Conservation (phyloP, 495 filamentous ascomycete species). For the Talaromyces borbonicus region DNA sequence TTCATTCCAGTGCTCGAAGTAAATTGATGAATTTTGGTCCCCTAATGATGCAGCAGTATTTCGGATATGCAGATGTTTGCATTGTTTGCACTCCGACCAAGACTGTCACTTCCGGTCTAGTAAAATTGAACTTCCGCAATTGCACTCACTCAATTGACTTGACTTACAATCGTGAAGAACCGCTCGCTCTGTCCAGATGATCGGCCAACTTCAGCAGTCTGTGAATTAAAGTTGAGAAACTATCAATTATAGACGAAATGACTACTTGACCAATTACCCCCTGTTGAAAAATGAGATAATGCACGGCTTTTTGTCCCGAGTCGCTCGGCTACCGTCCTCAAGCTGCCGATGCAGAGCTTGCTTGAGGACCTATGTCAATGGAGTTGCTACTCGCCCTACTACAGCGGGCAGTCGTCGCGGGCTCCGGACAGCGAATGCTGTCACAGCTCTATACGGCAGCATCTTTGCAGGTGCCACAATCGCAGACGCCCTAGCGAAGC, state of each 20-base stretch:
- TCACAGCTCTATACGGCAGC: slow-evolving; percentile 61
- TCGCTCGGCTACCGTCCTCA: slow-evolving; percentile 46
- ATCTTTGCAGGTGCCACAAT: slow-evolving; percentile 64
- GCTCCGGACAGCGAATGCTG: slow-evolving; percentile 48
- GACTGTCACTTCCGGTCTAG: too few relatives aligned
- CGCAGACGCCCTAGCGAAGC: slow-evolving; percentile 54
- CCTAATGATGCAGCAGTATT: too few relatives aligned
- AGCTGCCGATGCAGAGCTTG: slow-evolving; percentile 56
- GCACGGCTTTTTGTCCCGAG: slow-evolving; percentile 63
- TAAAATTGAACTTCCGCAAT: too few relatives aligned
- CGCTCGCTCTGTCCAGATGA: too few relatives aligned
- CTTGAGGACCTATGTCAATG: slow-evolving; percentile 40
- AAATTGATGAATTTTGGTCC: too few relatives aligned
- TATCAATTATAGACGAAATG: too few relatives aligned
- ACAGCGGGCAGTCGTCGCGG: slow-evolving; percentile 38
- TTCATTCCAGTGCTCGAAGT: too few relatives aligned
- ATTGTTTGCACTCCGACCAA: too few relatives aligned
- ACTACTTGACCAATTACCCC: neutral
- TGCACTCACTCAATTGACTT: too few relatives aligned
- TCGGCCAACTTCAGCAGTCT: too few relatives aligned
- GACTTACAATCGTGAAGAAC: too few relatives aligned
- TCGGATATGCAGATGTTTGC: too few relatives aligned
- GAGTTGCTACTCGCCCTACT: slow-evolving; percentile 41
- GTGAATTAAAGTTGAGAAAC: neutral
- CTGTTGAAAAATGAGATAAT: slow-evolving; percentile 36